phyloP scores from a whole-genome alignment of 2,329 filamentous ascomycete genomes.

The Claviceps sp. region DNA sequence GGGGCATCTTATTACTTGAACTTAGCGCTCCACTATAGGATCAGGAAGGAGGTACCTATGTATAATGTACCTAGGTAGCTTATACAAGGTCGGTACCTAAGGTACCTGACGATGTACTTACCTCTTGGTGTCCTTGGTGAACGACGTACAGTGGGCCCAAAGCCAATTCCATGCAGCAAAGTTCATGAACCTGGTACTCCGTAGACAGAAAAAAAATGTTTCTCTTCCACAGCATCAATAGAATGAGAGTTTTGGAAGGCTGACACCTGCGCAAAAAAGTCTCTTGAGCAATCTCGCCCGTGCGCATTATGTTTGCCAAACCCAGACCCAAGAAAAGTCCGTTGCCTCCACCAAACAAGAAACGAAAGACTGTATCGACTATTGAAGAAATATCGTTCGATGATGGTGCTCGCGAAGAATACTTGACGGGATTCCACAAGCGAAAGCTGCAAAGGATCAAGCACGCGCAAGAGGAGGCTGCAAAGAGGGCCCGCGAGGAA shows the following conservation, averaged over 20 bases:
- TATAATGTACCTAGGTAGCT: no score
- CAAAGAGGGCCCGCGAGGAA: slow-evolving; percentile 65
- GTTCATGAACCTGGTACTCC: background rate
- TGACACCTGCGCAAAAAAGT: background rate
- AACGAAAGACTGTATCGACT: slow-evolving; percentile 44
- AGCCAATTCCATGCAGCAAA: background rate
- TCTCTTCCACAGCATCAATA: background rate
- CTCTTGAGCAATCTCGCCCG: background rate
- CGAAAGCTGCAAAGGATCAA: slow-evolving; percentile 78
- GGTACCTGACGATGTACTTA: no score
- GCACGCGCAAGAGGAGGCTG: slow-evolving; percentile 69
- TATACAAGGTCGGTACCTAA: no score
- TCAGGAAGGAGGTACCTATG: no score
- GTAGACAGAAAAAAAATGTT: background rate
- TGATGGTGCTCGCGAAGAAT: slow-evolving; percentile 64
- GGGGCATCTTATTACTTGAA: background rate
- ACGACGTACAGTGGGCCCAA: background rate
- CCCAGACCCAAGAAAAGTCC: slow-evolving; percentile 44
- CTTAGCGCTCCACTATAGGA: no score
- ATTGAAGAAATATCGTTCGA: slow-evolving; percentile 83
- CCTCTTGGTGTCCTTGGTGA: no score
- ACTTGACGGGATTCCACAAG: slow-evolving; percentile 92
- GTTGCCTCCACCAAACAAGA: slow-evolving; percentile 50
- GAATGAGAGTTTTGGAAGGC: background rate
- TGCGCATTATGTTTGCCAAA: slow-evolving; percentile 34